A percentile compares a stretch with the other conserved stretches of the same genome.
phyloP scores from a whole-genome alignment of 2,329 filamentous ascomycete species.

The Diaporthe velutina region DNA sequence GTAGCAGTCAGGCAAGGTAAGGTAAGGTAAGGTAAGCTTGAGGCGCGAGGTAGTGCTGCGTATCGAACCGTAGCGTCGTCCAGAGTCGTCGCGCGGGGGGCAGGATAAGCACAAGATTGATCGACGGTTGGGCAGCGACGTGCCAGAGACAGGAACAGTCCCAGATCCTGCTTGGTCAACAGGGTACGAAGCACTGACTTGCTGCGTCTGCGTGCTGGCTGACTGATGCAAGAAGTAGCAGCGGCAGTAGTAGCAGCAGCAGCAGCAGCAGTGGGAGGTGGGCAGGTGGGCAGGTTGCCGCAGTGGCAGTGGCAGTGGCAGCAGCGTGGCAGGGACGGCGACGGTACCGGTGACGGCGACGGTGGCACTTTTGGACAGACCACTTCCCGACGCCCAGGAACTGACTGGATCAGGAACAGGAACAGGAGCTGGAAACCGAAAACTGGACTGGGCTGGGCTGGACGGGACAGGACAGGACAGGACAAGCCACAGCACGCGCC shows the following conservation, averaged over 20 bases:
- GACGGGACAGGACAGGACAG: constrained; percentile 7
- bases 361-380: constrained; percentile 1
- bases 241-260: not conserved
- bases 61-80: constrained; percentile 30
- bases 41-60: constrained; percentile 28
- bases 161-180: constrained; percentile 29
- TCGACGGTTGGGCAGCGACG: constrained; percentile 55
- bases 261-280: not conserved
- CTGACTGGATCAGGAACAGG: constrained; percentile 8
- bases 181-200: constrained; percentile 12
- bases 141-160: constrained; percentile 26
- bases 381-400: constrained; percentile 11
- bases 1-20: constrained; percentile 29
- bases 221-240: constrained; percentile 7
- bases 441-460: constrained; percentile 15
- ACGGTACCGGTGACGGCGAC: constrained; percentile 22
- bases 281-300: too few species aligned
- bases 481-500: constrained; percentile 28
- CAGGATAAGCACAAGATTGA: constrained; percentile 45
- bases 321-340: constrained; percentile 7
- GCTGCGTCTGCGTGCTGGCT: not conserved
- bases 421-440: constrained; percentile 18
- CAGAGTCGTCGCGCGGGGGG: constrained; percentile 19
- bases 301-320: too few species aligned
- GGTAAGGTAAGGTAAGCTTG: constrained; percentile 33